phyloP scores from a whole-genome alignment of 1,284 basidiomycete genomes.

The Sanghuangporus weigelae region DNA sequence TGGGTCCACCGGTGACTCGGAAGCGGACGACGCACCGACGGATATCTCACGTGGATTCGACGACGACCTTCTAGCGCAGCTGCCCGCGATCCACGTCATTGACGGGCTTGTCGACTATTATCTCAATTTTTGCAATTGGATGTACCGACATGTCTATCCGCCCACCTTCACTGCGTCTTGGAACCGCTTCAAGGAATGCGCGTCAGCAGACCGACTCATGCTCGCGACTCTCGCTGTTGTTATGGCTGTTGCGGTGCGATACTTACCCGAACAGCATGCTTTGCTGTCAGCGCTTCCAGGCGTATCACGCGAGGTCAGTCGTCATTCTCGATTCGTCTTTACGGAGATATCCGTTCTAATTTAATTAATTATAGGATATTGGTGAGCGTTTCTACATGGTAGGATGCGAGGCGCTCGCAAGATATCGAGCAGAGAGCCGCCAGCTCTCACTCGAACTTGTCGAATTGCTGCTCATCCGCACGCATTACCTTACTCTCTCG shows the following conservation, averaged over 20 bases:
- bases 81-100: conserved; percentile 60
- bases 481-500: conserved; percentile 63
- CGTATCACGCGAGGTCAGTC: neutral
- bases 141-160: conserved; percentile 71
- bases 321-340: neutral
- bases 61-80: conserved; percentile 58
- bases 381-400: conserved; percentile 61
- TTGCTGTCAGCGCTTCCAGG: conserved; percentile 33
- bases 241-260: conserved; percentile 66
- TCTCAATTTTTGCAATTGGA: conserved; percentile 82
- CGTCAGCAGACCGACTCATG: conserved; percentile 58
- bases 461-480: conserved; percentile 61
- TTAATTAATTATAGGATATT: conserved; percentile 40
- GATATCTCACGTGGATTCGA: conserved; percentile 55
- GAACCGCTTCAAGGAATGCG: conserved; percentile 64
- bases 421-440: conserved; percentile 53
- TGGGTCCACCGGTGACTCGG: conserved; percentile 4
- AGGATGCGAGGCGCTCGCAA: conserved; percentile 58
- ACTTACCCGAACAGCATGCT: conserved; percentile 59
- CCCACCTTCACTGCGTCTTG: conserved; percentile 55
- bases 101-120: conserved; percentile 70
- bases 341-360: conserved; percentile 23
- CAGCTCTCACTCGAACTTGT: conserved; percentile 70
- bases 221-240: conserved; percentile 66
- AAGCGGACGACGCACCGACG: conserved; percentile 12